Conservation (phyloP, 192 early-diverging fungal species). For the Coemansia sp. region DNA sequence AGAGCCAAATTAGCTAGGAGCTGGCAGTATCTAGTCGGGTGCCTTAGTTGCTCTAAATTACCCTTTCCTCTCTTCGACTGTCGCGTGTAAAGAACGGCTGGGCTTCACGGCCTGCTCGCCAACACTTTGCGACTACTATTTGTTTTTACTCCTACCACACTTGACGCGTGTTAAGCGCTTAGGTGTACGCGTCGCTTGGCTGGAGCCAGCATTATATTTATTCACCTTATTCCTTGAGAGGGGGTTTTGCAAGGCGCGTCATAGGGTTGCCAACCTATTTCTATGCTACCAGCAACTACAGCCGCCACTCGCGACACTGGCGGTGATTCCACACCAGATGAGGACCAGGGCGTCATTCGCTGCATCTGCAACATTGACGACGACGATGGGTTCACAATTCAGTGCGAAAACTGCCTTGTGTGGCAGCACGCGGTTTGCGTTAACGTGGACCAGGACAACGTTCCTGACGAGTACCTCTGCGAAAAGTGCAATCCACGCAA, state of each 20-base stretch:
- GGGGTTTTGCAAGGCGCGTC: neutral
- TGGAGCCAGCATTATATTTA: neutral
- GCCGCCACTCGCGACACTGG: slow-evolving; percentile 25
- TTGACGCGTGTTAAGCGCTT: neutral
- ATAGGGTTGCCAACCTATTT: neutral
- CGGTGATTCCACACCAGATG: slow-evolving; percentile 53
- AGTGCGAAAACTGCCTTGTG: slow-evolving; percentile 90
- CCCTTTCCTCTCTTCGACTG: neutral
- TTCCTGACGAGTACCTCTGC: slow-evolving; percentile 88
- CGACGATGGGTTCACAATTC: slow-evolving; percentile 97
- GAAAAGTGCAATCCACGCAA: slow-evolving; percentile 79
- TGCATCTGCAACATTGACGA: slow-evolving; percentile 90
- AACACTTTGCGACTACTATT: neutral
- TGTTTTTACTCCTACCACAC: neutral
- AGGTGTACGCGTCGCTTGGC: neutral
- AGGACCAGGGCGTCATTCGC: slow-evolving; percentile 87
- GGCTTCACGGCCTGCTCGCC: neutral
- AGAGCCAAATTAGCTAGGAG: neutral
- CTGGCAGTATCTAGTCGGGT: neutral
- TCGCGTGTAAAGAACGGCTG: neutral
- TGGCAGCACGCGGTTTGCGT: slow-evolving; percentile 98
- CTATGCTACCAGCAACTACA: slow-evolving; percentile 31
- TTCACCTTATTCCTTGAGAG: neutral
- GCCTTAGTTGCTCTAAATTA: neutral
- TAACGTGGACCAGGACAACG: slow-evolving; percentile 63